Evolutionary conservation across 2,329 filamentous ascomycete genomes (phyloP).

Genomic region (Penicillium fuscoglaucum): DNA sequence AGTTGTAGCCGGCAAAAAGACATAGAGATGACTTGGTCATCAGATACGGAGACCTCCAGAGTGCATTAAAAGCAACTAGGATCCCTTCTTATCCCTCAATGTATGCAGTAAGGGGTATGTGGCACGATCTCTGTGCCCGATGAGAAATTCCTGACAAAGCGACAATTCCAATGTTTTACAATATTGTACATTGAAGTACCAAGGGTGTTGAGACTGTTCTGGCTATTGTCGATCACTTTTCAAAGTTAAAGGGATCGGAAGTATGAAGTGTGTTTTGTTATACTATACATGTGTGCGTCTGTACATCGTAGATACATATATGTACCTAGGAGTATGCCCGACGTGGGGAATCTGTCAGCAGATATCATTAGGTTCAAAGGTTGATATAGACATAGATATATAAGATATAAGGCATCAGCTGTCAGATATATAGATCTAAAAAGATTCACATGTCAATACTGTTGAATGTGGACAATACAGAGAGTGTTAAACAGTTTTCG

Average conservation of each 20-base stretch:
- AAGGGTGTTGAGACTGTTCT: background rate
- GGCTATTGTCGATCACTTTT: background rate
- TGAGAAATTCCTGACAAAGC: background rate
- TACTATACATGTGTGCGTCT: background rate
- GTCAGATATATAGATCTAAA: background rate
- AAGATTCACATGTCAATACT: background rate
- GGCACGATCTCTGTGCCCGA: background rate
- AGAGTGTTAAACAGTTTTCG: background rate
- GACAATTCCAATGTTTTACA: background rate
- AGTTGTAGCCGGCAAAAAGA: background rate
- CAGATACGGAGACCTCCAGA: background rate
- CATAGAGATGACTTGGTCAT: background rate
- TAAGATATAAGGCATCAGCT: background rate
- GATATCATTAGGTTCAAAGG: background rate
- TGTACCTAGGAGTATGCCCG: background rate
- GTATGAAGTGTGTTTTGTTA: background rate
- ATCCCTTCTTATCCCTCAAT: background rate
- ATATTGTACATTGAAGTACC: background rate
- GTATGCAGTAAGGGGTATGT: background rate
- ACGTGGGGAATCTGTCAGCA: background rate
- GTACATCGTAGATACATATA: background rate
- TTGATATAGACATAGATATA: background rate
- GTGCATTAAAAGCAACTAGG: background rate
- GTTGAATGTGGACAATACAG: background rate
- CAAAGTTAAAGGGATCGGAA: background rate